Base-by-base conservation (phyloP, 2,329 filamentous ascomycete species). In the Phoma sp. region DNA sequence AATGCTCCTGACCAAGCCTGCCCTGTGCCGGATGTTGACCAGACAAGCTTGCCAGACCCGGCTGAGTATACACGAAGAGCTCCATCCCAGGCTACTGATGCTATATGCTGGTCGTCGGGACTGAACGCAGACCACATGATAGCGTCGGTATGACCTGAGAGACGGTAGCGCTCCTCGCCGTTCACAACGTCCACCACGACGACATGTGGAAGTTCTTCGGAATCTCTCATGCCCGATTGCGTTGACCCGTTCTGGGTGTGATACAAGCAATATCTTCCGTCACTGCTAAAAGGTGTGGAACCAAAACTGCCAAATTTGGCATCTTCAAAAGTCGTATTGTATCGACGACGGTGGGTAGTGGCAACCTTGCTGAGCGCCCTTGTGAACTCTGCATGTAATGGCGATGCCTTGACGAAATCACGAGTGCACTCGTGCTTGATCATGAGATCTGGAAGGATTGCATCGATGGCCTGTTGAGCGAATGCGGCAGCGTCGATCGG, bases 61-160 rank as follows among this genome's bases (percentile, higher is more conserved):
- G 25, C 55, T 14, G 52, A 59, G 44, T 66, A 66, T 62, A 71
- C 63, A n/a, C 65, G 65, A 40, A 72, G 29, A 7, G 62, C 64
- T 2, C 67, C 67, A 40, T 71, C 67, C 65, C 63, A 69, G 22
- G 69, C 62, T 11, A 69, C 58, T 2, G 62, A 66, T 4, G 67
- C 66, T 43, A 70, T 56, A 32, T 59, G 44, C 35, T 57, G 32
- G 13, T 52, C 41, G 29, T 71, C 36, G 1, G 68, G 64, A 36
- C 66, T 72, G 40, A 68, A 63, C 3, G 56, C 60, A 23, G 59
- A 54, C 66, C 67, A 70, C 58, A 64, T 61, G 36, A 71, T 67
- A 8, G 52, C 47, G 37, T 70, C 65, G 8, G 62, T 70, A 27
- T 70, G 67, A 18, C 68, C 68, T 5, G 32, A 30, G 5, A 72